Base-by-base conservation (phyloP, 345 rosid species). In the Citrus inodora region DNA sequence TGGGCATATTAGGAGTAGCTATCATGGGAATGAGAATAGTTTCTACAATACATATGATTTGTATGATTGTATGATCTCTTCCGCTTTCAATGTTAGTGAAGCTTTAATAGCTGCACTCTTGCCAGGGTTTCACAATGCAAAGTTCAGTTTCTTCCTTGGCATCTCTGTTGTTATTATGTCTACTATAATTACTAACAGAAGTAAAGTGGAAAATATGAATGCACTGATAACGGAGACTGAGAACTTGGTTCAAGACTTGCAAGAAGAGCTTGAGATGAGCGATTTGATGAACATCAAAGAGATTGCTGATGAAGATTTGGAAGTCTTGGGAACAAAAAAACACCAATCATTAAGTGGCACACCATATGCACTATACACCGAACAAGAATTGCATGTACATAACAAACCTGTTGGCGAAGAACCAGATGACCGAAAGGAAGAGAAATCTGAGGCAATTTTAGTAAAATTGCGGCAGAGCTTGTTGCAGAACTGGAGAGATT, bases 221-320 rank as follows among this genome's bases (percentile, higher is more conserved):
- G 78, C 78, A 40, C n/a, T 19, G 69, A 56, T 86, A 79, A 73
- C 67, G 63, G 77, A 84, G 75, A 79, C 65, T 28, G 46, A 75
- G 80, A 78, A 67, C 67, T 62, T 84, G 71, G 81, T 82, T 53
- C 74, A 42, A 67, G 89, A 80, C 67, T 71, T 82, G 30, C 75
- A 84, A 1, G 89, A 86, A 14, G 87, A 86, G 70, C 83, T 86
- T 19, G 80, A 86, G 69, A 84, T 75, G 82, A 84, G 78, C 37
- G 82, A 84, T 48, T 42, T 6, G 63, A 62, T 80, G 33, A 79
- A 61, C 17, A 69, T 81, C 48, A 68, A 74, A 80, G 82, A 83
- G 71, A 75, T 77, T 6, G 7, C 17, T 35, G 8, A 70, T 70
- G 73, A 27, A 28, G 59, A 8, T 25, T 46, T 70, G 30, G 66